Conservation (phyloP, 805 yeast species). For the Metschnikowia rubicola region DNA sequence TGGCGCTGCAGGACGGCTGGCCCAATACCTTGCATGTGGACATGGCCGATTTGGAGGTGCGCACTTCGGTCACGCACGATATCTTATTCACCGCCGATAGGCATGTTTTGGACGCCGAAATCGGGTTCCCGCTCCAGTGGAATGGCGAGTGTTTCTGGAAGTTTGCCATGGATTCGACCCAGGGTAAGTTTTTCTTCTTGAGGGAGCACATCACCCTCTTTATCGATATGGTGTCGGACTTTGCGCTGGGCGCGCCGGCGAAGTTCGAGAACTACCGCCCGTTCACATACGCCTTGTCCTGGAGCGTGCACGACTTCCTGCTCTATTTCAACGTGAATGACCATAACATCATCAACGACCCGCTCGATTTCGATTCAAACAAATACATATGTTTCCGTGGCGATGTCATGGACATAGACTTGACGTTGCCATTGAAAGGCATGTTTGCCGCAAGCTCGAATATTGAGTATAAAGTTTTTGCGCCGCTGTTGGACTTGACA, state of each 20-base stretch:
- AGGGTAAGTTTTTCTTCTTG: conserved; percentile 59
- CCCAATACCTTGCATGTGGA: conserved; percentile 44
- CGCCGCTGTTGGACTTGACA: conserved; percentile 59
- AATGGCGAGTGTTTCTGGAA: conserved; percentile 73
- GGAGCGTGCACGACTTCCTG: conserved; percentile 56
- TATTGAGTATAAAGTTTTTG: conserved; percentile 46
- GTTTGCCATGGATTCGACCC: conserved; percentile 49
- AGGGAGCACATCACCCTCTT: conserved; percentile 79
- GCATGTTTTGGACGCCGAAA: conserved; percentile 52
- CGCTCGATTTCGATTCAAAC: conserved; percentile 79
- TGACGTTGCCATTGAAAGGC: conserved; percentile 57
- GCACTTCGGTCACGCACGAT: conserved; percentile 89
- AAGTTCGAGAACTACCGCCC: conserved; percentile 81
- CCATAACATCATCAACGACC: conserved; percentile 82
- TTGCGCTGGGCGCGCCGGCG: conserved; percentile 64
- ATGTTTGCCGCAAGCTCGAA: conserved; percentile 50
- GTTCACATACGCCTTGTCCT: conserved; percentile 53
- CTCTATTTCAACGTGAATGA: conserved; percentile 80
- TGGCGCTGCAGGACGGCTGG: conserved; percentile 58
- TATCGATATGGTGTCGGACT: conserved; percentile 72
- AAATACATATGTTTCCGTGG: conserved; percentile 74
- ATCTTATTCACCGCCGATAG: conserved; percentile 59
- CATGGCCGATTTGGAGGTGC: conserved; percentile 56
- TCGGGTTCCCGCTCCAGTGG: conserved; percentile 79
- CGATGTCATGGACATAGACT: conserved; percentile 42